phyloP scores from a whole-genome alignment of 2,329 filamentous ascomycete species.

The Exserohilum turcica region DNA sequence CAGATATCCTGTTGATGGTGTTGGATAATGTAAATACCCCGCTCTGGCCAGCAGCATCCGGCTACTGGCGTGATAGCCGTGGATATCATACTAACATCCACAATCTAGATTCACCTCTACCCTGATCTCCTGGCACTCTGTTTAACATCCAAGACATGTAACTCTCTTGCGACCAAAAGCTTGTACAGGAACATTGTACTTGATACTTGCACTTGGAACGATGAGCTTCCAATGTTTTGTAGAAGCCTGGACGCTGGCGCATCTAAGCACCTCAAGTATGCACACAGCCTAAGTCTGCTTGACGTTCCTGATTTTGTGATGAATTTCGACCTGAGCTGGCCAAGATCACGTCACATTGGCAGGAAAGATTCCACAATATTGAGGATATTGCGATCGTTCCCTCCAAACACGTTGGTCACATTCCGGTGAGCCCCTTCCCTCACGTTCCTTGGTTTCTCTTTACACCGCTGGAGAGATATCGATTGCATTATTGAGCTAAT shows the following conservation, averaged over 20 bases:
- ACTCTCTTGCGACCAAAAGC: slow-evolving; percentile 2
- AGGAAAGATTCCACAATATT: neutral
- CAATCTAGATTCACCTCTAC: slow-evolving; percentile 1
- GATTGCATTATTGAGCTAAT: neutral
- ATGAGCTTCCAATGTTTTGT: slow-evolving; percentile 3
- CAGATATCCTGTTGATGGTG: neutral
- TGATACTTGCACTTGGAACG: neutral
- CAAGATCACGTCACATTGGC: neutral
- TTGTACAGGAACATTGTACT: slow-evolving; percentile 12
- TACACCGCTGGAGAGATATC: neutral
- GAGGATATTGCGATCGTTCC: slow-evolving; percentile 4
- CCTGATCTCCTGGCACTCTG: slow-evolving; percentile 12
- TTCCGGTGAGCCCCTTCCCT: slow-evolving; percentile 6
- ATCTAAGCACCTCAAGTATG: slow-evolving; percentile 1
- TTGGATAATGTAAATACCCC: neutral
- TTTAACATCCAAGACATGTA: slow-evolving; percentile 8
- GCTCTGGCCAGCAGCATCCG: neutral
- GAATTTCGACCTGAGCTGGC: neutral
- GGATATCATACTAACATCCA: neutral
- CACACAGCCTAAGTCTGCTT: slow-evolving; percentile 8
- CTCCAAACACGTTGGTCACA: slow-evolving; percentile 1
- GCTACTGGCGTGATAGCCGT: neutral
- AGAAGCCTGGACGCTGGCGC: slow-evolving; percentile 10
- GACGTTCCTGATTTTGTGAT: neutral
- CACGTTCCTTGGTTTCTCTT: neutral